These are phyloP conservation scores for Phytophthora foliorum DNA, from an alignment of 352 stramenopile genomes.

Conservation along the genomic window DNA sequence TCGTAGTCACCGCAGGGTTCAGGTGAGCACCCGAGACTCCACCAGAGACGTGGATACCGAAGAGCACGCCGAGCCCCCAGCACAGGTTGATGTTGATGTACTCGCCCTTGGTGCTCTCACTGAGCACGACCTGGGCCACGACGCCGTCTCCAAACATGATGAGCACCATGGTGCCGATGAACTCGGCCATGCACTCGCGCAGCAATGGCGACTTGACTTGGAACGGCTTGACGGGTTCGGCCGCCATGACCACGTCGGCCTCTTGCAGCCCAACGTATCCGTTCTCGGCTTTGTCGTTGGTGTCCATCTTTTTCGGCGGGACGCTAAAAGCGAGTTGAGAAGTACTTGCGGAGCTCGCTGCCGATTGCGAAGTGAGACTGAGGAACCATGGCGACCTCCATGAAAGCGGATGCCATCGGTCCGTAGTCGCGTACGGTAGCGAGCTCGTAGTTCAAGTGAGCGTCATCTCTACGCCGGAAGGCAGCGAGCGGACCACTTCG, in stretches of 20 bases:
- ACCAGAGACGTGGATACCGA: conserved; percentile 58
- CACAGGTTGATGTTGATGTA: conserved; percentile 69
- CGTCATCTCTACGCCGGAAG: conserved; percentile 24
- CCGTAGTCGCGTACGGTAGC: background rate
- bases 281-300: conserved; percentile 31
- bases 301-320: conserved; percentile 9
- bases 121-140: conserved; percentile 58
- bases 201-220: conserved; percentile 43
- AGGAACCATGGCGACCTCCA: conserved; percentile 3
- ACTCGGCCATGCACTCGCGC: conserved; percentile 62
- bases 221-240: conserved; percentile 19
- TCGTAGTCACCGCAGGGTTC: conserved; percentile 67
- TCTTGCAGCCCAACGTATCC: conserved; percentile 36
- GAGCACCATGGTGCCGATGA: conserved; percentile 60
- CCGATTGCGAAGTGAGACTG: conserved; percentile 21
- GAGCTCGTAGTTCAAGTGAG: conserved; percentile 23
- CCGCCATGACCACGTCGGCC: conserved; percentile 24
- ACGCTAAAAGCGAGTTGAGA: background rate
- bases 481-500: background rate
- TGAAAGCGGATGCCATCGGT: no score
- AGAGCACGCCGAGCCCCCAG: conserved; percentile 71
- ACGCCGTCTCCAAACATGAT: conserved; percentile 69
- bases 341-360: conserved; percentile 12
- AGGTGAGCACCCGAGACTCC: conserved; percentile 63
- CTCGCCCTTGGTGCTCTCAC: conserved; percentile 50